Evolutionary conservation across 306 rosid species (phyloP), one percentile per base, ranked within the genome.

Genomic region (Castanospermum australe): DNA sequence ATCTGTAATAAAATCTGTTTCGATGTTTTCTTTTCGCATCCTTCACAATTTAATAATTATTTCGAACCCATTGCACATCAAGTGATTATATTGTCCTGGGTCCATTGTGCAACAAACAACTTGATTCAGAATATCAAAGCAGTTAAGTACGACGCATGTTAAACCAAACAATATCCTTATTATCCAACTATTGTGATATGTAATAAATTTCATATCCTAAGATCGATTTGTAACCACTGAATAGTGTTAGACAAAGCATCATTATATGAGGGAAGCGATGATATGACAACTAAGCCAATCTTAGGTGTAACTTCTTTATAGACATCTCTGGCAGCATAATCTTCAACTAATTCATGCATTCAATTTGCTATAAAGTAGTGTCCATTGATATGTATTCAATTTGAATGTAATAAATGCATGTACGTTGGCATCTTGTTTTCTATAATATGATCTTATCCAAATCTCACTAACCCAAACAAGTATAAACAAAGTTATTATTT

Each of bases 261-360:
- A 22, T 76, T 76, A 36, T 60, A 47, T 64, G 14, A 63, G 30
- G 22, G 42, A 14, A 24, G 50, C 70, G 33, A 65, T 52, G 75
- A 77, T 51, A 66, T 52, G 81, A 77, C 81, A 77, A 38, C 74
- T n/a, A 65, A 77, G 74, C 67, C 52, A 54, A 65, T 66, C 75
- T 65, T 54, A 8, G 25, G 6, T 35, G 36, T 20, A 13, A 63
- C 25, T 28, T 64, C 71, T 25, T 41, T 25, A 28, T 30, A 38
- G 60, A 61, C 22, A 44, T 75, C 67, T 36, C 55, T 2, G 8
- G 55, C 25, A 42, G 67, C 47, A 39, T 15, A n/a, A 35, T 35
- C 39, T 35, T 35, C 39, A n/a, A n/a, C n/a, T n/a, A n/a, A n/a
- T n/a, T n/a, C n/a, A n/a, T n/a, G n/a, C n/a, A n/a, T n/a, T n/a